A percentile compares a stretch with the other conserved stretches of the same genome.
phyloP scores from a whole-genome alignment of 345 rosid species.

The Salix viminalis region DNA sequence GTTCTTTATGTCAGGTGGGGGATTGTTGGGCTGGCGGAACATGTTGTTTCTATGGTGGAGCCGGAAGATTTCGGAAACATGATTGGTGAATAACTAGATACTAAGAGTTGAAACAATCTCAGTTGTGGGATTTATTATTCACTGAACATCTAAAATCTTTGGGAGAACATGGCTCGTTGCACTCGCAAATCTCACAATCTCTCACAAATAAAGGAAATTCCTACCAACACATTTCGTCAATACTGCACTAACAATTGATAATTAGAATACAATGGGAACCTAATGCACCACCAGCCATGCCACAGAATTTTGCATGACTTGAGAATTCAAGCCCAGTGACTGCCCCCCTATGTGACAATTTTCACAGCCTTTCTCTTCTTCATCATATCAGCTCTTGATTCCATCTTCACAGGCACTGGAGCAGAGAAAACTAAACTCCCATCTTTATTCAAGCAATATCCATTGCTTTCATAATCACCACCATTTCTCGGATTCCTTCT shows the following conservation, averaged over 20 bases:
- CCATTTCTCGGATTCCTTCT: slow-evolving; percentile 8
- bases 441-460: slow-evolving; percentile 21
- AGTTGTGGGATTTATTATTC: neutral
- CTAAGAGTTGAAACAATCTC: neutral
- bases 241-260: slow-evolving; percentile 1
- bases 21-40: no score
- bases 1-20: no score
- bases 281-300: neutral
- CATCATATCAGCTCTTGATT: slow-evolving; percentile 39
- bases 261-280: neutral
- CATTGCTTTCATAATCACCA: neutral
- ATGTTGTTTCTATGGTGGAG: no score
- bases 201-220: neutral
- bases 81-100: neutral
- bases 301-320: neutral
- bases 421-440: slow-evolving; percentile 46
- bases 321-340: neutral
- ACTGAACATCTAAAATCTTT: neutral
- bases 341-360: slow-evolving; percentile 12
- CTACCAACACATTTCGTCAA: slow-evolving; percentile 1
- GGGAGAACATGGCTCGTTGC: neutral
- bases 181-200: neutral
- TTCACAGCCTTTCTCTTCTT: slow-evolving; percentile 35
- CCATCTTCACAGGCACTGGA: slow-evolving; percentile 71
- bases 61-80: neutral